These are phyloP conservation scores for Pichia sp. DNA, from an alignment of 1,139 yeast species.

Conservation along the genomic window DNA sequence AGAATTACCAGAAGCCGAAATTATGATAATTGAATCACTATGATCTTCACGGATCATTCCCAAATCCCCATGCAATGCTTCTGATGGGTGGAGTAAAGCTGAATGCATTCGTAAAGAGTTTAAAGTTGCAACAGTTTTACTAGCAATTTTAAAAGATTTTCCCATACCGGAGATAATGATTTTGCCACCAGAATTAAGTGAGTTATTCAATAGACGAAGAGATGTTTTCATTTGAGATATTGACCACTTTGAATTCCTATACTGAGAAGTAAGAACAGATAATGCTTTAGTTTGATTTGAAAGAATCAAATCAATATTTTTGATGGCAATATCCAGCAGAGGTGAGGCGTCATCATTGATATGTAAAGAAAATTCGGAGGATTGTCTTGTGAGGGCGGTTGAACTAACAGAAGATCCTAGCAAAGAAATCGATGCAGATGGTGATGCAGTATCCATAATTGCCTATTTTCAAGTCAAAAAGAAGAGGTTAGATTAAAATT, in stretches of 20 bases:
- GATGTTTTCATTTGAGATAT: slow-evolving; percentile 46
- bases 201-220: slow-evolving; percentile 44
- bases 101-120: slow-evolving; percentile 73
- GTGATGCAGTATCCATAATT: background rate
- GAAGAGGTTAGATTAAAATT: no score
- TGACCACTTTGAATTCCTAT: slow-evolving; percentile 37
- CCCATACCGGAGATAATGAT: slow-evolving; percentile 79
- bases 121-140: slow-evolving; percentile 73
- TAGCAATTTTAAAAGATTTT: slow-evolving; percentile 72
- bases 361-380: slow-evolving; percentile 22
- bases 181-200: slow-evolving; percentile 53
- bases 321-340: slow-evolving; percentile 21
- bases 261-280: slow-evolving; percentile 36
- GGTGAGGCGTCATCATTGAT: slow-evolving; percentile 22
- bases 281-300: slow-evolving; percentile 43
- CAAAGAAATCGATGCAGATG: background rate
- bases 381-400: slow-evolving; percentile 10
- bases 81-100: slow-evolving; percentile 69
- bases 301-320: slow-evolving; percentile 32
- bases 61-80: slow-evolving; percentile 87
- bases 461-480: no score
- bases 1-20: slow-evolving; percentile 80
- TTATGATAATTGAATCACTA: slow-evolving; percentile 57
- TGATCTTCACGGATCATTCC: slow-evolving; percentile 55
- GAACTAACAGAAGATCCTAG: slow-evolving; percentile 3